phyloP scores from a whole-genome alignment of 805 yeast species.

The Cyberlindnera subsufficiens region DNA sequence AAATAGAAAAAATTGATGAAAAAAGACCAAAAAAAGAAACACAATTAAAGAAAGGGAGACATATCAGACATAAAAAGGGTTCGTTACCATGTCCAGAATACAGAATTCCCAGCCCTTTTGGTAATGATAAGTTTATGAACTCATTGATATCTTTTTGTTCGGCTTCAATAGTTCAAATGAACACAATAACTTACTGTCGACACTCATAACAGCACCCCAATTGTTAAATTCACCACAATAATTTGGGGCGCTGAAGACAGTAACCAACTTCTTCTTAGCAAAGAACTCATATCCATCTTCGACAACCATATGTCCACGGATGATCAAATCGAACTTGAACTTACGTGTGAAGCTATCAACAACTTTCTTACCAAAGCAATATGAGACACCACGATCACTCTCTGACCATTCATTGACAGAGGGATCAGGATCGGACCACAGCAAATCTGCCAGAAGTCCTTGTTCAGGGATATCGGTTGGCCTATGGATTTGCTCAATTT shows the following conservation, averaged over 20 bases:
- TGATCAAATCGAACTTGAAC: constrained; percentile 71
- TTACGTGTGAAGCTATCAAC: constrained; percentile 62
- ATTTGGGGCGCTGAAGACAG: constrained; percentile 79
- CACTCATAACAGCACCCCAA: constrained; percentile 99
- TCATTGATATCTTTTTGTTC: not conserved
- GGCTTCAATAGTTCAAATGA: constrained; percentile 94
- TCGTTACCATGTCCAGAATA: too few species aligned
- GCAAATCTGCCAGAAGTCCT: constrained; percentile 69
- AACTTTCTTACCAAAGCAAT: constrained; percentile 67
- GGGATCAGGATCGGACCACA: constrained; percentile 80
- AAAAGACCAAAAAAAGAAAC: too few species aligned
- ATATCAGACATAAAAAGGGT: too few species aligned
- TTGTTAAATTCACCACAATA: constrained; percentile 59
- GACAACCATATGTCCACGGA: constrained; percentile 85
- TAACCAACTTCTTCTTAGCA: constrained; percentile 65
- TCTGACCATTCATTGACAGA: constrained; percentile 61
- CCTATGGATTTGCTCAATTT: constrained; percentile 64
- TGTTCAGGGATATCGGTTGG: constrained; percentile 83
- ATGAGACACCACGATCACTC: constrained; percentile 80
- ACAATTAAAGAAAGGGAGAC: too few species aligned
- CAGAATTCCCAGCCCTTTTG: too few species aligned
- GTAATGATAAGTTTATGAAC: too few species aligned
- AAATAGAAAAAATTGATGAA: too few species aligned
- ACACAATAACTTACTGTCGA: constrained; percentile 84
- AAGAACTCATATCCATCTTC: constrained; percentile 86